phyloP scores from a whole-genome alignment of 2,329 filamentous ascomycete species.

The Gremmenia infestans region DNA sequence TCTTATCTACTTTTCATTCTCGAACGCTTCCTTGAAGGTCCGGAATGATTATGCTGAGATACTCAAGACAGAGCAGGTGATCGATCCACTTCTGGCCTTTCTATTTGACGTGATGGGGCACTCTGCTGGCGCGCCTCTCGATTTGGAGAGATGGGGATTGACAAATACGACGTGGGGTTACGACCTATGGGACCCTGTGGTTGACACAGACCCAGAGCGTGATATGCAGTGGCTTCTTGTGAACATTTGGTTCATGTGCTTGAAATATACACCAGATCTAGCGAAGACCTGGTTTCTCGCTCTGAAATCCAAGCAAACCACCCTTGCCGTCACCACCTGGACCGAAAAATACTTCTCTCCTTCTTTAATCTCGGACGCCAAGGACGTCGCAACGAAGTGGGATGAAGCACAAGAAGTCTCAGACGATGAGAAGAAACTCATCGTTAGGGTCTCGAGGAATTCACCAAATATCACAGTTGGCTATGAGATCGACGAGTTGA shows the following conservation, averaged over 20 bases:
- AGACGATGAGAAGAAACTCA: constrained; percentile 50
- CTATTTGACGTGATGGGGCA: constrained; percentile 82
- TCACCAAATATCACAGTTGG: constrained; percentile 75
- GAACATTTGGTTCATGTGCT: constrained; percentile 77
- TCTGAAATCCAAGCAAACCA: constrained; percentile 75
- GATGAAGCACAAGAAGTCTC: constrained; percentile 46
- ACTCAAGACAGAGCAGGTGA: constrained; percentile 67
- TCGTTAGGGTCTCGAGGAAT: constrained; percentile 65
- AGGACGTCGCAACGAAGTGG: constrained; percentile 68
- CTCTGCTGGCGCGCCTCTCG: constrained; percentile 66
- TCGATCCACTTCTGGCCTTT: constrained; percentile 69
- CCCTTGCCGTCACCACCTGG: constrained; percentile 75
- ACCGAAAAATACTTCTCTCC: constrained; percentile 79
- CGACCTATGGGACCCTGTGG: constrained; percentile 44
- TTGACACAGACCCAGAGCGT: constrained; percentile 59
- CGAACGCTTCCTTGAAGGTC: constrained; percentile 72
- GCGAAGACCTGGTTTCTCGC: constrained; percentile 83
- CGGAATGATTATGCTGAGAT: constrained; percentile 75
- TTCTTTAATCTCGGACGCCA: constrained; percentile 58
- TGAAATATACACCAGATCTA: constrained; percentile 72
- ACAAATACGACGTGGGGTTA: constrained; percentile 38
- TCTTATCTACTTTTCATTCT: constrained; percentile 81
- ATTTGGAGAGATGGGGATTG: constrained; percentile 64
- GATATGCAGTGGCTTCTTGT: constrained; percentile 80
- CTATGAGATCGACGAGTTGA: constrained; percentile 84